Evolutionary conservation across 495 filamentous ascomycete species (phyloP), one percentile per base, ranked within the genome.

Genomic region (Mytilinidion resinicola): DNA sequence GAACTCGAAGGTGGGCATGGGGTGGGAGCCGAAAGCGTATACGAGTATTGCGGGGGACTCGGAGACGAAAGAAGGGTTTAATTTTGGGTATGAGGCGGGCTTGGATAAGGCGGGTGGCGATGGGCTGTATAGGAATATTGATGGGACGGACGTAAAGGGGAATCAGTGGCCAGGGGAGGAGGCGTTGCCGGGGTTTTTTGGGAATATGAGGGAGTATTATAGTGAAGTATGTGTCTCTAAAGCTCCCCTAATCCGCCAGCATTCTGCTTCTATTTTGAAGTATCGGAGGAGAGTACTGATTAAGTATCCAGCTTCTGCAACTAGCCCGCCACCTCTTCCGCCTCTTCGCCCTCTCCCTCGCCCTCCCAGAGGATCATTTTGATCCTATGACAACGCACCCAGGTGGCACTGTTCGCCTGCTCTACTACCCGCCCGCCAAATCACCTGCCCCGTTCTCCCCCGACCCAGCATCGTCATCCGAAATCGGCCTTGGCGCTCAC

Each of bases 401-500:
- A 1, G 78, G 76, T 0, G 70, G 67, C 8, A 75, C 71, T 25
- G 72, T 68, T 3, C 61, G 76, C 8, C 66, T 81, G 44, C 68
- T 78, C 44, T 70, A 78, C 53, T 81, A 80, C 55, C 76, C 74
- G 15, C 64, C 72, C 0, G 69, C 53, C n/a, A 55, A 73, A 39
- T 62, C 70, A 8, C 46, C 46, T 30, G 3, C 12, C 15, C 46
- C 17, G 19, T 49, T 30, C 46, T 19, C 39, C 39, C 9, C 39
- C 8, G 9, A 19, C 2, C 25, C 46, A 4, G 46, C 21, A 19
- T 14, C 20, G 0, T 15, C 43, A 35, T 61, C 69, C 14, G 69
- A 69, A 3, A 72, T 75, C 20, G 78, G 79, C 0, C 65, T 79
- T 7, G 77, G 74, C 12, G 73, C 76, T 14, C 77, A 80, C 59